Conservation (phyloP, 1,284 basidiomycete genomes). For the Naganishia cerealis region DNA sequence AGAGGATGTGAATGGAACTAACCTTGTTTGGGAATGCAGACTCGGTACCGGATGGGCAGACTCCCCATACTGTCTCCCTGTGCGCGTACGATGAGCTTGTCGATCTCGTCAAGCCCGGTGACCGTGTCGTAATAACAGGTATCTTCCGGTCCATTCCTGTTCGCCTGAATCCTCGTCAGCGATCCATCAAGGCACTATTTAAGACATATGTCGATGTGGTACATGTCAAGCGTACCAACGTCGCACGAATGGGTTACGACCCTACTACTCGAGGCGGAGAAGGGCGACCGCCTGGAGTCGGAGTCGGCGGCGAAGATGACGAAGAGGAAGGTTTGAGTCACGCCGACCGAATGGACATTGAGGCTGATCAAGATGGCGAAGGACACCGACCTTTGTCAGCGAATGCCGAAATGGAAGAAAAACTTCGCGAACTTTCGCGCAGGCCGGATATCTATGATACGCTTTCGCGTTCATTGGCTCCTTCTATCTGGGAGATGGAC, state of each 20-base stretch:
- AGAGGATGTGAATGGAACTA: neutral
- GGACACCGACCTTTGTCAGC: slow-evolving; percentile 57
- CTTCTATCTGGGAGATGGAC: slow-evolving; percentile 96
- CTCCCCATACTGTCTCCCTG: slow-evolving; percentile 92
- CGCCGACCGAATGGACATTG: slow-evolving; percentile 54
- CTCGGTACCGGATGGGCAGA: slow-evolving; percentile 95
- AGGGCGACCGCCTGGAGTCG: slow-evolving; percentile 65
- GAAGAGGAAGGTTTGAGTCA: slow-evolving; percentile 59
- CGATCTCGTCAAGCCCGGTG: slow-evolving; percentile 90
- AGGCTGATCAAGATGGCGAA: slow-evolving; percentile 52
- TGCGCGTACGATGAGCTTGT: slow-evolving; percentile 97
- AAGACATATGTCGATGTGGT: slow-evolving; percentile 94
- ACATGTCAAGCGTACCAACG: slow-evolving; percentile 76
- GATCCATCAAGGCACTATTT: slow-evolving; percentile 91
- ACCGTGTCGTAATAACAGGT: slow-evolving; percentile 84
- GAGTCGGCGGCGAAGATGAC: slow-evolving; percentile 81
- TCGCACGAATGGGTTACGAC: slow-evolving; percentile 73
- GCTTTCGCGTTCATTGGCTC: slow-evolving; percentile 81
- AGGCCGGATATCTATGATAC: slow-evolving; percentile 83
- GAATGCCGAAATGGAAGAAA: slow-evolving; percentile 60
- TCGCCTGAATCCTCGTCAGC: slow-evolving; percentile 84
- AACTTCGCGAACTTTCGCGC: slow-evolving; percentile 68
- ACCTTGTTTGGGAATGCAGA: slow-evolving; percentile 56
- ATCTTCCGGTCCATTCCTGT: slow-evolving; percentile 94
- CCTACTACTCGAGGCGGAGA: slow-evolving; percentile 67